Conservation (phyloP, 306 rosid genomes). For the Carpinus fangiana region DNA sequence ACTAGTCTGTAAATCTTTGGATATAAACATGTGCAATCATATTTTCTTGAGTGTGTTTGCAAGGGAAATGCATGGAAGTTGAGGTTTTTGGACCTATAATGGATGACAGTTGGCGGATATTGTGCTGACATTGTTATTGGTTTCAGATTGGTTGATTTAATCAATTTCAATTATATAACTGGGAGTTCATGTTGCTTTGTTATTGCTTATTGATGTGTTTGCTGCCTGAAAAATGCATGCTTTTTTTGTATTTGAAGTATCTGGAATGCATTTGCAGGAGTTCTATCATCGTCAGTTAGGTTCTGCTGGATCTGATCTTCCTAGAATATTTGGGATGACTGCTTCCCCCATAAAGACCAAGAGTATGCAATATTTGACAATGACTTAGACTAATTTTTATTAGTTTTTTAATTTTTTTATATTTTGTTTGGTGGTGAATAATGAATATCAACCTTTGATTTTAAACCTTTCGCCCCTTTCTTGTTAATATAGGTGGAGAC, state of each 20-base stretch:
- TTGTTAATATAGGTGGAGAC: conserved; percentile 50
- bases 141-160: conserved; percentile 1
- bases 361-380: conserved; percentile 41
- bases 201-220: conserved; percentile 10
- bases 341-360: conserved; percentile 87
- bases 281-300: conserved; percentile 60
- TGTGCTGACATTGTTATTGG: neutral
- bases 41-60: neutral
- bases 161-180: neutral
- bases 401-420: neutral
- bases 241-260: conserved; percentile 18
- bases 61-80: neutral
- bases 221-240: conserved; percentile 5
- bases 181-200: conserved; percentile 4
- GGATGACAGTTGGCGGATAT: conserved; percentile 12
- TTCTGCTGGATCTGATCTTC: conserved; percentile 48
- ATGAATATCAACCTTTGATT: neutral
- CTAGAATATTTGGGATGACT: conserved; percentile 88
- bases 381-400: conserved; percentile 8
- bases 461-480: conserved; percentile 15
- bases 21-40: neutral
- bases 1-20: neutral
- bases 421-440: neutral
- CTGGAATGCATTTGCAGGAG: conserved; percentile 55
- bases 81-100: conserved; percentile 11